A percentile compares a stretch with the other conserved stretches of the same genome.
Evolutionary conservation across 345 rosid species (phyloP).

Genomic region (Ceriops decandra): DNA sequence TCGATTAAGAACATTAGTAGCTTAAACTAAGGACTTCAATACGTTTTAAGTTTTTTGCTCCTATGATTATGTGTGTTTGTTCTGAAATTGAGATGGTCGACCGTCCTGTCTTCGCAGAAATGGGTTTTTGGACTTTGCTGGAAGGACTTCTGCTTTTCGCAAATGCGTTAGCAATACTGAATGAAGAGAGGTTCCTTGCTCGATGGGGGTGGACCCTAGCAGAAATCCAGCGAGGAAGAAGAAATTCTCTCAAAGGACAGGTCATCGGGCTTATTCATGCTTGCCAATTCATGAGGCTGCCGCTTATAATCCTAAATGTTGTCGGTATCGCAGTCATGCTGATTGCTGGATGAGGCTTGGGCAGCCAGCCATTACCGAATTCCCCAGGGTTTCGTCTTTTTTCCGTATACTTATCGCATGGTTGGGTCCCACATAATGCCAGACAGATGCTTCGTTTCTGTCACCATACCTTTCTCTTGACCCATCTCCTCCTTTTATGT

Average conservation of each 20-base stretch:
- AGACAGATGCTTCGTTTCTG: too few relatives aligned
- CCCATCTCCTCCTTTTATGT: too few relatives aligned
- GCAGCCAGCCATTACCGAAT: too few relatives aligned
- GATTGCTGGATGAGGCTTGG: conserved; percentile 25
- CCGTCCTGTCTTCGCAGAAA: conserved; percentile 13
- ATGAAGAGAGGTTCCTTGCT: conserved; percentile 46
- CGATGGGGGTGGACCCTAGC: conserved; percentile 49
- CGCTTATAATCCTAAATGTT: conserved; percentile 41
- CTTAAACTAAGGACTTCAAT: too few relatives aligned
- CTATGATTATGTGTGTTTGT: not conserved
- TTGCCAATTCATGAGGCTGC: conserved; percentile 48
- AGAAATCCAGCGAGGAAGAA: conserved; percentile 35
- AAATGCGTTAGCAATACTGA: conserved; percentile 47
- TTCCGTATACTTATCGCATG: too few relatives aligned
- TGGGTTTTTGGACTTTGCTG: conserved; percentile 50
- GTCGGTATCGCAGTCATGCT: conserved; percentile 37
- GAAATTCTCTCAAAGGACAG: conserved; percentile 41
- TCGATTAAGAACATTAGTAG: too few relatives aligned
- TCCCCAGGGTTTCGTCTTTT: too few relatives aligned
- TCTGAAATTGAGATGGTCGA: not conserved
- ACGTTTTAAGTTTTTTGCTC: too few relatives aligned
- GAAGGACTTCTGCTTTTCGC: conserved; percentile 44
- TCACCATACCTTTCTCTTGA: too few relatives aligned
- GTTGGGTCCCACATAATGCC: too few relatives aligned
- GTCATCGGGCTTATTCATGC: conserved; percentile 49